These are phyloP conservation scores for Handroanthus guayacan DNA, from an alignment of 257 asterid species.

Conservation along the genomic window DNA sequence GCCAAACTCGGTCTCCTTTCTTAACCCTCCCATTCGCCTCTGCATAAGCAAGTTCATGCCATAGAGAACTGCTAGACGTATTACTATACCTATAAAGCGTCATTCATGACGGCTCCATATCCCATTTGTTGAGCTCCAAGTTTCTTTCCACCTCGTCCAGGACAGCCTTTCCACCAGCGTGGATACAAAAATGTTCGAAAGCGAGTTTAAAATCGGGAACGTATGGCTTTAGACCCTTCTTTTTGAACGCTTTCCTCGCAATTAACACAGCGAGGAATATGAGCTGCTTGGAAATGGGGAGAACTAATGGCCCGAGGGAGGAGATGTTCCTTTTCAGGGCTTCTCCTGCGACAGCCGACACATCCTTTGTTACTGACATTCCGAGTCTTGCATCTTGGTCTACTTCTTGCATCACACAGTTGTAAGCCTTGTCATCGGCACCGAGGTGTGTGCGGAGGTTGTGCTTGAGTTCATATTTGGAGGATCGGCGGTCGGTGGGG, in stretches of 20 bases:
- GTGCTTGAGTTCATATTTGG: conserved; percentile 37
- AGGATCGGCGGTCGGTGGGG: conserved; percentile 8
- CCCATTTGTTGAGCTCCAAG: conserved; percentile 38
- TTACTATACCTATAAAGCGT: conserved; percentile 47
- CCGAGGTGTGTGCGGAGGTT: conserved; percentile 37
- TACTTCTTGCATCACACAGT: conserved; percentile 28
- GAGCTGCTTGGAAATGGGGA: conserved; percentile 36
- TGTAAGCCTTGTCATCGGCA: conserved; percentile 36
- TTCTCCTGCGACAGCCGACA: conserved; percentile 32
- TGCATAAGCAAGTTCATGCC: conserved; percentile 45
- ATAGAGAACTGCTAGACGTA: conserved; percentile 48
- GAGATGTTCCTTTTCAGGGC: conserved; percentile 37
- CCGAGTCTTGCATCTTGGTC: conserved; percentile 29
- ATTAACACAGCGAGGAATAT: conserved; percentile 23
- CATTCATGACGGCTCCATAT: conserved; percentile 58
- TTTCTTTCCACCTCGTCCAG: conserved; percentile 46
- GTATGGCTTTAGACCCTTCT: conserved; percentile 31
- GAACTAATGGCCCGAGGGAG: conserved; percentile 31
- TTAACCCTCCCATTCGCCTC: conserved; percentile 52
- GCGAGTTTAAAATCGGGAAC: conserved; percentile 51
- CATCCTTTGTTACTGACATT: background rate
- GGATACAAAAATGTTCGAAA: conserved; percentile 49
- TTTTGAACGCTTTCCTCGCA: conserved; percentile 33
- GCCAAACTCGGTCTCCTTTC: conserved; percentile 43
- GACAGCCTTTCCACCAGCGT: conserved; percentile 47